phyloP scores from a whole-genome alignment of 371 early-diverging fungal species.

The Basidiobolus heterosporus region DNA sequence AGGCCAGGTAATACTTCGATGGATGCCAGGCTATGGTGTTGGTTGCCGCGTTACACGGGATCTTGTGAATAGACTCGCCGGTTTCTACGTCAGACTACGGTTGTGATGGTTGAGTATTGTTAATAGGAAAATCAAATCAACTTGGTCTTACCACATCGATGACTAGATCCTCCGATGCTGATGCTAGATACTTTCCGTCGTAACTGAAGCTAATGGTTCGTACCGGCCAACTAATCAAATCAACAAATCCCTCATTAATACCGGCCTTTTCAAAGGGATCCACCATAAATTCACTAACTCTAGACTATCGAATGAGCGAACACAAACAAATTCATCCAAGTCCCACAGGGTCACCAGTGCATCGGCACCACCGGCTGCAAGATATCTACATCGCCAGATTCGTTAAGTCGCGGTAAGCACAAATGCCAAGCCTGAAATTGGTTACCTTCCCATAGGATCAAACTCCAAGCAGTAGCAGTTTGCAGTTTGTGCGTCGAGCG shows the following conservation, averaged over 20 bases:
- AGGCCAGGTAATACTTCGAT: constrained; percentile 54
- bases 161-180: constrained; percentile 60
- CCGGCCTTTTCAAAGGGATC: background rate
- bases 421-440: background rate
- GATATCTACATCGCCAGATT: constrained; percentile 19
- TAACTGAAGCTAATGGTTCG: constrained; percentile 66
- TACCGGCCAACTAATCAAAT: constrained; percentile 50
- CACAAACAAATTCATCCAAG: constrained; percentile 12
- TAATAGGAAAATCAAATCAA: background rate
- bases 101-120: background rate
- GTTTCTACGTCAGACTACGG: constrained; percentile 53
- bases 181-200: constrained; percentile 71
- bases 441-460: constrained; percentile 52
- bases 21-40: constrained; percentile 79
- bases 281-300: constrained; percentile 2
- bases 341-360: constrained; percentile 53
- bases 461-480: constrained; percentile 70
- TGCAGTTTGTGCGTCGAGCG: constrained; percentile 57
- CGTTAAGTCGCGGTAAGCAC: background rate
- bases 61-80: constrained; percentile 50
- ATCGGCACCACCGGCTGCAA: constrained; percentile 60
- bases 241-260: background rate
- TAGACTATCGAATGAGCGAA: constrained; percentile 5
- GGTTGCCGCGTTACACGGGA: constrained; percentile 49
- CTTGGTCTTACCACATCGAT: constrained; percentile 55